Conservation (phyloP, 345 rosid species). For the Citrus unshiu region DNA sequence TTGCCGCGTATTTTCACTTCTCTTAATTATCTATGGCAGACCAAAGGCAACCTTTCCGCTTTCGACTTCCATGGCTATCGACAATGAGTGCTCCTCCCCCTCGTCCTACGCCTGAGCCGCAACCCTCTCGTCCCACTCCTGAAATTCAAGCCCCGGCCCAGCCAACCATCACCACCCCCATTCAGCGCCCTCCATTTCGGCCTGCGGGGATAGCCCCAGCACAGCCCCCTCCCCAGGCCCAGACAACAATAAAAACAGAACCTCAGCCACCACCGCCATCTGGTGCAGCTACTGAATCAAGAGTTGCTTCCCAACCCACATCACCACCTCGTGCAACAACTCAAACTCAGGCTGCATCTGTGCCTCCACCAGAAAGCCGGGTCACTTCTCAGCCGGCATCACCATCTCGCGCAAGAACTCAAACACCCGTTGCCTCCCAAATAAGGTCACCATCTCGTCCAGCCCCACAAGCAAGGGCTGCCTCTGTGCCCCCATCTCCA, state of each 20-base stretch:
- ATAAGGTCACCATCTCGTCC: constrained; percentile 22
- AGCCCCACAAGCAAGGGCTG: constrained; percentile 8
- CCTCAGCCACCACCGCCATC: constrained; percentile 17
- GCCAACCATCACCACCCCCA: constrained; percentile 17
- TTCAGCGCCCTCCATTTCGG: constrained; percentile 42
- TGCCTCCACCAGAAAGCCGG: constrained; percentile 4
- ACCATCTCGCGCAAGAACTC: constrained; percentile 19
- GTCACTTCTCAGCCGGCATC: not conserved
- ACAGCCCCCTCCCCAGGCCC: constrained; percentile 20
- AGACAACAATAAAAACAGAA: constrained; percentile 14
- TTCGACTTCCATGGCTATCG: constrained; percentile 59
- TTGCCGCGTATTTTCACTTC: not conserved
- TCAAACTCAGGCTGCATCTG: constrained; percentile 1
- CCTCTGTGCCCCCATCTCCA: constrained; percentile 23
- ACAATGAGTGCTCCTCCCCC: constrained; percentile 26
- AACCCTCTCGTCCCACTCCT: constrained; percentile 17
- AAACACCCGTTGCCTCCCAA: constrained; percentile 10
- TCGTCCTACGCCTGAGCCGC: constrained; percentile 24
- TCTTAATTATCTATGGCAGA: constrained; percentile 37
- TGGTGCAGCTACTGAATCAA: constrained; percentile 7
- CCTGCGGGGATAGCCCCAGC: constrained; percentile 37
- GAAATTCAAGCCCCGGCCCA: constrained; percentile 30
- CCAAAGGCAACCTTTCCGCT: constrained; percentile 39
- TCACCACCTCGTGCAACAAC: constrained; percentile 13
- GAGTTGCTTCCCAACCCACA: constrained; percentile 12